phyloP scores from a whole-genome alignment of 306 rosid genomes.

The Fragaria iinumae region DNA sequence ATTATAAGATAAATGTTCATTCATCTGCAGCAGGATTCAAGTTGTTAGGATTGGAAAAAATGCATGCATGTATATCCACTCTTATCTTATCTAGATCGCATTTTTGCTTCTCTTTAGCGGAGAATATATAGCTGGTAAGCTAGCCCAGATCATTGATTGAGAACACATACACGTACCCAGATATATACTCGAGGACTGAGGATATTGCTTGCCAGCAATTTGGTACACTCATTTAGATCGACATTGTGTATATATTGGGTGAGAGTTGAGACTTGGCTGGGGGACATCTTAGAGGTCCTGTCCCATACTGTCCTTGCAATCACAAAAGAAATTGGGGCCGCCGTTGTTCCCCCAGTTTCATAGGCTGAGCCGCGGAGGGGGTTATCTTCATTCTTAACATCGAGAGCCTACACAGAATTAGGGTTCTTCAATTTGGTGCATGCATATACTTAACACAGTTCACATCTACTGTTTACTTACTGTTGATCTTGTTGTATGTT shows the following conservation, averaged over 20 bases:
- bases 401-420: neutral
- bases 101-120: neutral
- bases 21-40: neutral
- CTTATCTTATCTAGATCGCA: conserved; percentile 31
- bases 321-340: conserved; percentile 22
- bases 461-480: neutral
- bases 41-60: neutral
- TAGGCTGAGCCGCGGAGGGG: neutral
- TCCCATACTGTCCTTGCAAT: conserved; percentile 41
- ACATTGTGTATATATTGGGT: neutral
- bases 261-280: neutral
- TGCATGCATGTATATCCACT: conserved; percentile 3
- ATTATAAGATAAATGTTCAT: neutral
- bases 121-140: conserved; percentile 6
- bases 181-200: neutral
- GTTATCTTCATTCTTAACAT: neutral
- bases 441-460: neutral
- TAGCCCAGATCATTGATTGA: conserved; percentile 2
- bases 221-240: conserved; percentile 18
- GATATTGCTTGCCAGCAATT: conserved; percentile 33
- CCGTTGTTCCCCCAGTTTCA: conserved; percentile 16
- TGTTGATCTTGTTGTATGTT: neutral
- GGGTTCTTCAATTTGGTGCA: neutral
- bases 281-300: conserved; percentile 26
- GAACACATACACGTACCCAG: neutral